Base-by-base conservation (phyloP, 2,329 filamentous ascomycete genomes). In the Chaetomium sp. region DNA sequence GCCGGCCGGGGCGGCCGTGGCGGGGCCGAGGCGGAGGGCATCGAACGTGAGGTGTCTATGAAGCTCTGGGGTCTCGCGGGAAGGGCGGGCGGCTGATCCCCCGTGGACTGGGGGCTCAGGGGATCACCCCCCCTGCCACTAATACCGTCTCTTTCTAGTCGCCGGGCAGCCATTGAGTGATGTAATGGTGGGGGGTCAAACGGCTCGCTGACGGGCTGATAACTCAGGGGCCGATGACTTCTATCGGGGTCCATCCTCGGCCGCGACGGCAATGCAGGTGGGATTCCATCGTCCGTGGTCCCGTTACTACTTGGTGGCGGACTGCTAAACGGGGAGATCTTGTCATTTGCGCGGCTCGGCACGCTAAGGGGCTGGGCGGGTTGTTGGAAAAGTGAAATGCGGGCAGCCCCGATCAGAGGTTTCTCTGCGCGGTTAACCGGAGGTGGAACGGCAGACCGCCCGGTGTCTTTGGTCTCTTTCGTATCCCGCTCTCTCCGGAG, bases 341-440 rank as follows among this genome's bases (percentile, higher is more conserved):
- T 72, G 58, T 75, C 69, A 66, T 71, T 45, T 67, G 74, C 37
- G 65, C 73, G 64, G 44, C 61, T 71, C 65, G 61, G 69, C 59
- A 62, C 55, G 42, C 75, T 73, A 32, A 54, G 58, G 65, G 8
- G 65, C 62, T 5, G 67, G 67, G 42, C 55, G 12, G 59, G 55
- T 32, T 56, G 51, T 12, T 53, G 46, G 34, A 61, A 61, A 3
- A 61, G 55, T 6, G 59, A 54, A 43, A 59, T 59, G 14, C 59
- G 57, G 8, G 58, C 53, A 40, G 53, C 53, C 1, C 59, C 59
- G 27, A 76, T 73, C 52, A 70, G 62, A 6, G 71, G 69, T 70
- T 95, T 95, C 42, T 89, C 88, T 35, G 85, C 84, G 53, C 91
- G 84, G 68, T 95, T 94, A 40, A 91, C 79, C 0, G 88, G 87